Evolutionary conservation across 2,329 filamentous ascomycete genomes (phyloP).

Genomic region (Phialocephala subalpina): DNA sequence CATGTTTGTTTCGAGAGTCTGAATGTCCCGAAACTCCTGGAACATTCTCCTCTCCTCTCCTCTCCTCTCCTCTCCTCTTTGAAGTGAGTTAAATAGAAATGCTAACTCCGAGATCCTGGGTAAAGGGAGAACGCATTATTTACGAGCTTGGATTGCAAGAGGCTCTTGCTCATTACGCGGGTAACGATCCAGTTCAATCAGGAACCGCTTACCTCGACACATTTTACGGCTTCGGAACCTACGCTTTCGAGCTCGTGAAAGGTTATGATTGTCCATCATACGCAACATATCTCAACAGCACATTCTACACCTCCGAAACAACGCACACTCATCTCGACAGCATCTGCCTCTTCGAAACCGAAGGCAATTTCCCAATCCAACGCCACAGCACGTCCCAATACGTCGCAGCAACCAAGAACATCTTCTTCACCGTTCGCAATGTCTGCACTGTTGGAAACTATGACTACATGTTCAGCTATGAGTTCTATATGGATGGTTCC

Average conservation of each 20-base stretch:
- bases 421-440: constrained; percentile 54
- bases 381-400: constrained; percentile 54
- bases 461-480: constrained; percentile 59
- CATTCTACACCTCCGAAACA: constrained; percentile 53
- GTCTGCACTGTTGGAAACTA: constrained; percentile 63
- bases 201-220: constrained; percentile 44
- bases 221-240: constrained; percentile 43
- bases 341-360: constrained; percentile 64
- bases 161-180: constrained; percentile 48
- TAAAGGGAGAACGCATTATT: constrained; percentile 43
- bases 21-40: no score
- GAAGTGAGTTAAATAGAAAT: no score
- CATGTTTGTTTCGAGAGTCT: no score
- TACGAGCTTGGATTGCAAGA: constrained; percentile 65
- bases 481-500: constrained; percentile 59
- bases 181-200: constrained; percentile 41
- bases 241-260: constrained; percentile 41
- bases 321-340: constrained; percentile 55
- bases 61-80: no score
- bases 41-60: no score
- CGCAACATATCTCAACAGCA: constrained; percentile 57
- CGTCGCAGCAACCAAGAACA: constrained; percentile 56
- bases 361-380: constrained; percentile 56
- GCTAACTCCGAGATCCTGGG: no score
- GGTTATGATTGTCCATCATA: constrained; percentile 55